A percentile compares a stretch with the other conserved stretches of the same genome.
These are phyloP conservation scores for Gastrolobium bilobum DNA, from an alignment of 306 rosid species.

Conservation along the genomic window DNA sequence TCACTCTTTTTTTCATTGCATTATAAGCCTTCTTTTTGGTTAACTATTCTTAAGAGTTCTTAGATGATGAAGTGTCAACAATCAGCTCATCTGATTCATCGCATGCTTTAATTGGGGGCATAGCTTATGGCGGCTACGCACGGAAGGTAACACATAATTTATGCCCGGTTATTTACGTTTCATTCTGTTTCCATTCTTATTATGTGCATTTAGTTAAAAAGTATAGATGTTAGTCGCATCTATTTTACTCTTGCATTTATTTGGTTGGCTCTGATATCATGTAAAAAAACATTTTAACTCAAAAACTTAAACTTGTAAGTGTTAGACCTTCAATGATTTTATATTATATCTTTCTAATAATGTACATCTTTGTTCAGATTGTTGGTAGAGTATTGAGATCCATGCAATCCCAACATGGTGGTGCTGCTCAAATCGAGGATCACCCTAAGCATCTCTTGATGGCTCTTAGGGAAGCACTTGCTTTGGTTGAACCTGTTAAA, in stretches of 20 bases:
- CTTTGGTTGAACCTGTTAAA: constrained; percentile 83
- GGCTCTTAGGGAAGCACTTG: constrained; percentile 81
- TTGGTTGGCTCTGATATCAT: neutral
- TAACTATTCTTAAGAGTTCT: constrained; percentile 48
- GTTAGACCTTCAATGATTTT: no score
- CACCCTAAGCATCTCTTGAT: constrained; percentile 72
- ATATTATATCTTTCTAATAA: no score
- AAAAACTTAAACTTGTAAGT: no score
- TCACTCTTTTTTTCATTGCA: constrained; percentile 1
- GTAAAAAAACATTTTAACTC: no score
- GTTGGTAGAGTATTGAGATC: constrained; percentile 83
- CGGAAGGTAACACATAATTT: constrained; percentile 67
- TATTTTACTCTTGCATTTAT: neutral
- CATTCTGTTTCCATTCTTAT: constrained; percentile 22
- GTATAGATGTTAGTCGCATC: neutral
- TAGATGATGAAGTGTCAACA: constrained; percentile 47
- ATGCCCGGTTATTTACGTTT: constrained; percentile 1
- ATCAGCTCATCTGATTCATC: constrained; percentile 47
- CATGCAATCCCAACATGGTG: constrained; percentile 66
- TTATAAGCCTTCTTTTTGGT: constrained; percentile 6
- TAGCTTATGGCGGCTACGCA: constrained; percentile 96
- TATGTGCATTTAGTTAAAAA: neutral
- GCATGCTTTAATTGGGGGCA: constrained; percentile 67
- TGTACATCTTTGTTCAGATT: constrained; percentile 59
- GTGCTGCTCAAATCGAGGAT: constrained; percentile 63